These are phyloP conservation scores for Imleria badia DNA, from an alignment of 768 basidiomycete species.

Conservation along the genomic window DNA sequence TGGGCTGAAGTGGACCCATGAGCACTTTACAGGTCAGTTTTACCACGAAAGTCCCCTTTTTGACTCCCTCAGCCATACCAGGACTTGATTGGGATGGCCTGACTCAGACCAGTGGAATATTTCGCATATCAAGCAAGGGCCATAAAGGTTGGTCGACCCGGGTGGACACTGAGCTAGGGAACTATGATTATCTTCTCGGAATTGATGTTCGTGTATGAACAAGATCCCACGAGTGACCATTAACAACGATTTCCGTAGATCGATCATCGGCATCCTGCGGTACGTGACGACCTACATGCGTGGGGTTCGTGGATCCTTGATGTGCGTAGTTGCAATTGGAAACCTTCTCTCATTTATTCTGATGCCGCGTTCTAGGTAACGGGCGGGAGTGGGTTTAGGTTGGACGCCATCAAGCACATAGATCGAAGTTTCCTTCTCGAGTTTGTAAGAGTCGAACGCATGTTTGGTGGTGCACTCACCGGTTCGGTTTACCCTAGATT, in stretches of 20 bases:
- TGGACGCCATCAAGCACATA: constrained; percentile 92
- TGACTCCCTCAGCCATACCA: constrained; percentile 21
- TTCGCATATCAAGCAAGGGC: constrained; percentile 62
- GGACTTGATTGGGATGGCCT: constrained; percentile 86
- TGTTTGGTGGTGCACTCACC: neutral
- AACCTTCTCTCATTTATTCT: neutral
- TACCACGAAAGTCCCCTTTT: neutral
- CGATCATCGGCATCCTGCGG: constrained; percentile 80
- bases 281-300: constrained; percentile 65
- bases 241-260: constrained; percentile 48
- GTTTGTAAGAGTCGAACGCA: constrained; percentile 50
- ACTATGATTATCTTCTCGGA: constrained; percentile 84
- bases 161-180: constrained; percentile 84
- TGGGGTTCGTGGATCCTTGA: constrained; percentile 83
- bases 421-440: constrained; percentile 66
- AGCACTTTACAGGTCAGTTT: constrained; percentile 74
- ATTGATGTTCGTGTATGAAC: constrained; percentile 49
- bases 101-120: constrained; percentile 62
- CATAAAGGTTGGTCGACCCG: constrained; percentile 79
- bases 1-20: constrained; percentile 65
- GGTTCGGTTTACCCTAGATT: constrained; percentile 39
- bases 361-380: constrained; percentile 50
- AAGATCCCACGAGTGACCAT: neutral
- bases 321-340: constrained; percentile 27
- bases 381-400: constrained; percentile 70